These are phyloP conservation scores for Aspergillus hancockii DNA, from an alignment of 495 filamentous ascomycete species.

Conservation along the genomic window DNA sequence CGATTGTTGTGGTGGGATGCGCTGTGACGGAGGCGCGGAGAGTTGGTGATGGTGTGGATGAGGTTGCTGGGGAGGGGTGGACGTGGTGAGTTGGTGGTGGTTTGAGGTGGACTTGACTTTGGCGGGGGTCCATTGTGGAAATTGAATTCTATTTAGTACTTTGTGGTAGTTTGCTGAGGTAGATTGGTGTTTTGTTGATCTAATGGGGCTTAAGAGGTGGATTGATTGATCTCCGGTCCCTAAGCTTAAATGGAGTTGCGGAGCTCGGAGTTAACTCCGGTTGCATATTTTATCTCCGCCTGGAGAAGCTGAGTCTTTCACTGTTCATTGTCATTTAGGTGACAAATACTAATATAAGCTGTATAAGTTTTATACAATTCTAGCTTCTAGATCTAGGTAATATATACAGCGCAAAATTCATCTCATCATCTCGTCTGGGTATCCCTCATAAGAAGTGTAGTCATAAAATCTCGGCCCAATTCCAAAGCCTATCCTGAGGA, in stretches of 20 bases:
- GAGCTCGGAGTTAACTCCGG: slow-evolving; percentile 3
- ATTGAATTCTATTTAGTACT: background rate
- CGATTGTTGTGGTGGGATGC: slow-evolving; percentile 68
- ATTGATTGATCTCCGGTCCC: background rate
- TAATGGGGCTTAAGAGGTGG: background rate
- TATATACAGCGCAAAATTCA: background rate
- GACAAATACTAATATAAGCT: no score
- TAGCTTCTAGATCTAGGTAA: background rate
- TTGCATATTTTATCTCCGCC: background rate
- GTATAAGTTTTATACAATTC: no score
- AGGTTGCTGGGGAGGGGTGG: slow-evolving; percentile 21
- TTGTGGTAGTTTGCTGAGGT: background rate
- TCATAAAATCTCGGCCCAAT: background rate
- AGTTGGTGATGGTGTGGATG: slow-evolving; percentile 26
- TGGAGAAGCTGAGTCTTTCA: background rate
- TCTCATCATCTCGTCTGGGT: slow-evolving; percentile 7
- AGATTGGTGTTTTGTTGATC: background rate
- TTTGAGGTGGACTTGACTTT: slow-evolving; percentile 22
- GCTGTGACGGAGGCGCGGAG: slow-evolving; percentile 65
- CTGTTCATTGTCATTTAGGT: no score
- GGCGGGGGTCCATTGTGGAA: slow-evolving; percentile 11
- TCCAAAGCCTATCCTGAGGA: background rate
- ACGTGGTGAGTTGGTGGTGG: slow-evolving; percentile 24
- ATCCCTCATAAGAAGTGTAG: background rate
- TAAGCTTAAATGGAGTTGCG: slow-evolving; percentile 3